Conservation (phyloP, 2,329 filamentous ascomycete genomes). For the Aspergillus fructus region DNA sequence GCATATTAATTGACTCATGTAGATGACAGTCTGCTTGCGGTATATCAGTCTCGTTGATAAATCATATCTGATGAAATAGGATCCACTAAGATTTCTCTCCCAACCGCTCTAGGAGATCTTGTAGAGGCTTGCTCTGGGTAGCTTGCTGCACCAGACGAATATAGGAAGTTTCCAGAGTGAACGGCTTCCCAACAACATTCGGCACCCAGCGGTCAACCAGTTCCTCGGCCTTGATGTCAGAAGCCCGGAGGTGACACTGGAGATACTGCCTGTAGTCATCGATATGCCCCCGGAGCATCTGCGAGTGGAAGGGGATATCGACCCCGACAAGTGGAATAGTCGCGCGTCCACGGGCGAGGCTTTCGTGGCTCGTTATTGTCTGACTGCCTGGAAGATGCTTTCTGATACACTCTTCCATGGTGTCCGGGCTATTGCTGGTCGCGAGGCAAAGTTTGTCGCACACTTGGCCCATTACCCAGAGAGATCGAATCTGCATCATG, state of each 20-base stretch:
- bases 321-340: constrained; percentile 4
- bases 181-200: constrained; percentile 4
- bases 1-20: too few relatives aligned
- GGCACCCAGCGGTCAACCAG: constrained; percentile 8
- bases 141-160: neutral
- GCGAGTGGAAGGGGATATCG: constrained; percentile 9
- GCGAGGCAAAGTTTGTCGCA: neutral
- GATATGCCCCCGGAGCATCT: neutral
- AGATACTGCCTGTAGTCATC: constrained; percentile 5
- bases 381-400: neutral
- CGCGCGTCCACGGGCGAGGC: neutral
- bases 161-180: neutral
- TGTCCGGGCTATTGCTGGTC: rapidly evolving
- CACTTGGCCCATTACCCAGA: neutral
- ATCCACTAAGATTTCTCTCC: neutral
- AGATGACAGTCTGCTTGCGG: neutral
- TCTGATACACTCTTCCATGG: neutral
- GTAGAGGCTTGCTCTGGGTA: neutral
- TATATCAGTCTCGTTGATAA: neutral
- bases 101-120: neutral
- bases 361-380: neutral
- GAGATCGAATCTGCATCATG: neutral
- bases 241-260: neutral
- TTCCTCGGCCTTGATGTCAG: neutral
- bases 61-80: too few relatives aligned